Base-by-base conservation (phyloP, 495 filamentous ascomycete species). In the Hypoxylon subgilvum region DNA sequence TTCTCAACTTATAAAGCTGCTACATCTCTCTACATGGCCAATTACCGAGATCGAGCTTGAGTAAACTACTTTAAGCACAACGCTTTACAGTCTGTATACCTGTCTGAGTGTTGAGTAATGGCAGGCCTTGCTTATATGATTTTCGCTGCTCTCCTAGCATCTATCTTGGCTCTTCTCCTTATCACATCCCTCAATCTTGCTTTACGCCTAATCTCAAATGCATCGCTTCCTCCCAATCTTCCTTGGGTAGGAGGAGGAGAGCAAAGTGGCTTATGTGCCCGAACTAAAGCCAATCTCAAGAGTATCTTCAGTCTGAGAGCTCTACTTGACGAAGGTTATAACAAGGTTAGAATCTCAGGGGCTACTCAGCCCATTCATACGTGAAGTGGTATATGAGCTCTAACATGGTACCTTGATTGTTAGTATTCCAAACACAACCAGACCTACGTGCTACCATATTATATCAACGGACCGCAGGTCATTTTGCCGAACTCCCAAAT, bases 391-490 rank as follows among this genome's bases (percentile, higher is more conserved):
- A 46, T 19, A 22, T n/a, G n/a, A n/a, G 9, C 25, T 13, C 23
- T 47, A 22, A 46, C 27, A 7, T 28, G 9, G 1, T 32, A 30
- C 9, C 14, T 22, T 46, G n/a, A n/a, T n/a, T n/a, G 7, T 4
- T 22, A 78, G 75, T 77, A 76, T 56, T 73, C 70, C 18, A 77
- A 75, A 36, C 41, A 61, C 13, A 57, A 54, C 41, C 53, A 68
- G 19, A 52, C 68, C 3, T 80, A 71, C 44, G 63, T 80, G 6
- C 59, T 75, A 3, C 75, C 77, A 1, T 74, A 75, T 53, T 62
- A 72, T 16, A 57, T 72, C 28, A 72, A 69, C 18, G 68, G 73
- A 8, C 76, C 75, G 10, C 74, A 78, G 48, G 67, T 79, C 12
- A 59, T 79, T 8, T 48, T 78, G 6, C 76, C 76, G 1, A 61